Base-by-base conservation (phyloP, 179 eudicot genomes). In the Beta corolliflora region DNA sequence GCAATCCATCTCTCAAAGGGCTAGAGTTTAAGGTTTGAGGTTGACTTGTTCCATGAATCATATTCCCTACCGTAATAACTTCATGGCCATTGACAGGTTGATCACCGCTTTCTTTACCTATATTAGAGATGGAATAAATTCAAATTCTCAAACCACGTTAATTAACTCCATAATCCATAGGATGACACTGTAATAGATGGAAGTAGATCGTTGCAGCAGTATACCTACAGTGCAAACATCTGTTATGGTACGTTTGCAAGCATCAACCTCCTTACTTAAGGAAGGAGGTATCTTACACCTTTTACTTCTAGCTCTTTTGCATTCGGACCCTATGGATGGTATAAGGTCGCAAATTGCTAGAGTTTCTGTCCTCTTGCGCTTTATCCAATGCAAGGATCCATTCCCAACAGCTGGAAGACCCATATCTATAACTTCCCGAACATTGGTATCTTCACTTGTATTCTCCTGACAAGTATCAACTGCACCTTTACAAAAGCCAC, bases 231-330 rank as follows among this genome's bases (percentile, higher is more conserved):
- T 25, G 1, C 60, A 16, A 71, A 48, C 44, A 71, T 52, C 70
- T 14, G 31, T 11, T 44, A 60, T 15, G 29, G 54, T 48, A 25
- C 18, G 70, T 10, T 65, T 9, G 59, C 65, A 67, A 25, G 75
- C 69, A 79, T 58, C 25, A 7, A 60, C 19, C 59, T 59, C 78
- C 71, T 31, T 63, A 13, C 31, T 50, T 21, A 9, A 71, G 75
- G 60, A 25, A 60, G 71, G 29, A 18, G 54, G 48, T 29, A 5
- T 73, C 72, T 52, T 72, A 63, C 55, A 64, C 54, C 53, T 80
- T 63, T 63, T 80, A 63, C 64, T 48, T 60, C 82, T 73, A 19
- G 71, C 10, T 80, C 72, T 80, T 52, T 73, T 72, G 71, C 78
- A 80, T 63, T 73, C 53, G 9, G 78, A 36, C 72, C 63, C 76